Evolutionary conservation across 23 red algal species (phyloP).

Genomic region (Cyanidium caldarium): DNA sequence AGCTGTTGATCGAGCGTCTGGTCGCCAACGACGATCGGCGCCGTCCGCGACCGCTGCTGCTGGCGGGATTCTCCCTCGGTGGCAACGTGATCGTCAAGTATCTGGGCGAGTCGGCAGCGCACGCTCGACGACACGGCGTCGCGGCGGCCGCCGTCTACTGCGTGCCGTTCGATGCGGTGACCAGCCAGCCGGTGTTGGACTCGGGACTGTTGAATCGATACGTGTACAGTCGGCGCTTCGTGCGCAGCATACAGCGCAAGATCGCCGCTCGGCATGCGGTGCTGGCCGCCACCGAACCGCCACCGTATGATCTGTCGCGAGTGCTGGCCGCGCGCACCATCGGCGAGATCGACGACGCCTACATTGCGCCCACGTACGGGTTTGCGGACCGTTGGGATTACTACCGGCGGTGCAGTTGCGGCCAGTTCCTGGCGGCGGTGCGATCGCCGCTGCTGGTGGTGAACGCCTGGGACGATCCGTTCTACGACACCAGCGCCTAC

Average conservation of each 20-base stretch:
- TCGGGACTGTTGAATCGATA: constrained; percentile 17
- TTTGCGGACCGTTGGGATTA: constrained; percentile 60
- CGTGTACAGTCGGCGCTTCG: constrained; percentile 45
- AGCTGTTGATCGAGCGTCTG: constrained; percentile 23
- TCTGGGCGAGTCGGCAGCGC: constrained; percentile 9
- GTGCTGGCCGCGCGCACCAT: constrained; percentile 31
- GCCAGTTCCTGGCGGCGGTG: constrained; percentile 30
- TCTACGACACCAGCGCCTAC: constrained; percentile 33
- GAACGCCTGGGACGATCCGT: constrained; percentile 61
- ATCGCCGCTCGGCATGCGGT: neutral
- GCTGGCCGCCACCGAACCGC: neutral
- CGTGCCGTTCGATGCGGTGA: constrained; percentile 59
- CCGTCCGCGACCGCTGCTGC: constrained; percentile 16
- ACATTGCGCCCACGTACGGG: constrained; percentile 65
- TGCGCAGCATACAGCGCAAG: constrained; percentile 34
- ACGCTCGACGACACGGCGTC: constrained; percentile 12
- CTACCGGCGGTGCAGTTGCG: constrained; percentile 35
- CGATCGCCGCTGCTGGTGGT: constrained; percentile 38
- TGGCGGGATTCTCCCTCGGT: constrained; percentile 70
- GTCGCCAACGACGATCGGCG: neutral
- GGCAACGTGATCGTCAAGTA: constrained; percentile 71
- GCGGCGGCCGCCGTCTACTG: constrained; percentile 44
- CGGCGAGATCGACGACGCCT: constrained; percentile 65
- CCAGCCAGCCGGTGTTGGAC: constrained; percentile 49
- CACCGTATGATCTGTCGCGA: constrained; percentile 15